Conservation (phyloP, 129 eudicot genomes). For the Flaveria ramosissima region DNA sequence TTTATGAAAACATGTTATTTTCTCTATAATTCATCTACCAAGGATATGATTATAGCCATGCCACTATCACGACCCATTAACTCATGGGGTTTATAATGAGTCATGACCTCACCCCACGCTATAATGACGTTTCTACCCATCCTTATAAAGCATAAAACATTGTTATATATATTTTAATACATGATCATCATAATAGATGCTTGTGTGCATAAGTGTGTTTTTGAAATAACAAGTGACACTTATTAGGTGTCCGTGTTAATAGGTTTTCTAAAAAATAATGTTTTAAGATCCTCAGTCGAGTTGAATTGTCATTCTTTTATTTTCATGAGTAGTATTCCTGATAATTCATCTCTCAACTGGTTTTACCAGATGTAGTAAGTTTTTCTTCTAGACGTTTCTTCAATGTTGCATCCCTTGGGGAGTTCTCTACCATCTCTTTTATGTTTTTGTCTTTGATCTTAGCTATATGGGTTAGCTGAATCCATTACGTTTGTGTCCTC, state of each 20-base stretch:
- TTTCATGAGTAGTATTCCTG: too few species aligned
- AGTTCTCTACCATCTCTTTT: too few species aligned
- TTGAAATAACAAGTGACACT: neutral
- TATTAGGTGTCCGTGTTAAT: neutral
- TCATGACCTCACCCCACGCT: slow-evolving; percentile 36
- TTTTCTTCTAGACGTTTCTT: too few species aligned
- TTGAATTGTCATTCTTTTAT: too few species aligned
- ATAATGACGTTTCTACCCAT: slow-evolving; percentile 24
- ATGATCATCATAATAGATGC: neutral
- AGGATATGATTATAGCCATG: slow-evolving; percentile 39
- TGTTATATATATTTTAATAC: neutral
- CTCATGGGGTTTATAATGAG: slow-evolving; percentile 35
- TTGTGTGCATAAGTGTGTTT: neutral
- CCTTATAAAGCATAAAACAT: neutral
- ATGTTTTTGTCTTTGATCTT: too few species aligned
- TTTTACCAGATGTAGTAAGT: too few species aligned
- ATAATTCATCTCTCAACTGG: too few species aligned
- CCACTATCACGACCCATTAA: slow-evolving; percentile 31
- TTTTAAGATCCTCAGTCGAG: too few species aligned
- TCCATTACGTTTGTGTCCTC: too few species aligned
- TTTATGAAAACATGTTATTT: slow-evolving; percentile 10
- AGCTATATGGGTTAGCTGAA: too few species aligned
- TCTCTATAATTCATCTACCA: slow-evolving; percentile 29
- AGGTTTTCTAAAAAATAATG: neutral
- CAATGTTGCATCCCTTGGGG: too few species aligned